phyloP scores from a whole-genome alignment of 768 basidiomycete genomes.

The Mrakia gelida region DNA sequence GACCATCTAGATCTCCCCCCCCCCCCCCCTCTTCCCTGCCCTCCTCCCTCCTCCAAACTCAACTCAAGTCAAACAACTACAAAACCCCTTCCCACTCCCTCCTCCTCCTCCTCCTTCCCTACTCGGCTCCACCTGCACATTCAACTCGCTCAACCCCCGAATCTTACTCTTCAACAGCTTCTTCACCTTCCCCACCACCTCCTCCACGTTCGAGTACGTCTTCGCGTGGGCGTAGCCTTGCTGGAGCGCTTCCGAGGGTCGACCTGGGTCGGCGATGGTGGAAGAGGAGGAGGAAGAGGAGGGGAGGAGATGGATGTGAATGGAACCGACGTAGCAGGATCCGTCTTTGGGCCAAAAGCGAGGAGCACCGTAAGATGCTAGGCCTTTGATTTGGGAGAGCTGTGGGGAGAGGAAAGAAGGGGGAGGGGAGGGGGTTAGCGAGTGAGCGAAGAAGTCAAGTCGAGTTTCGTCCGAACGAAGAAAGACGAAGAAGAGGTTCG shows the following conservation, averaged over 20 bases:
- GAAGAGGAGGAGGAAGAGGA: constrained; percentile 40
- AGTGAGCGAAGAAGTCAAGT: constrained; percentile 35
- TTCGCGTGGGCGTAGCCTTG: constrained; percentile 49
- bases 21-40: too few species aligned
- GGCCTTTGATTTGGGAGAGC: constrained; percentile 70
- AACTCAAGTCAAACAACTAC: constrained; percentile 41
- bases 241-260: constrained; percentile 40
- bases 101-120: constrained; percentile 28
- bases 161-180: constrained; percentile 69
- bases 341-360: constrained; percentile 97
- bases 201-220: constrained; percentile 59
- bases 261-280: constrained; percentile 49
- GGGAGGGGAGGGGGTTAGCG: constrained; percentile 16
- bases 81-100: constrained; percentile 40
- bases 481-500: constrained; percentile 43
- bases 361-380: constrained; percentile 72
- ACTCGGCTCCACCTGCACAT: constrained; percentile 69
- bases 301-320: constrained; percentile 78
- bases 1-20: neutral
- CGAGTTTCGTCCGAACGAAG: neutral
- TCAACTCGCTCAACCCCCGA: constrained; percentile 77
- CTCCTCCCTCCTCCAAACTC: too few species aligned
- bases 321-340: constrained; percentile 76
- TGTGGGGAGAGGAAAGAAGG: constrained; percentile 41
- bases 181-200: constrained; percentile 65